Evolutionary conservation across 202 grass and related monocot species (phyloP).

Genomic region (Brachypodium distachyon): DNA sequence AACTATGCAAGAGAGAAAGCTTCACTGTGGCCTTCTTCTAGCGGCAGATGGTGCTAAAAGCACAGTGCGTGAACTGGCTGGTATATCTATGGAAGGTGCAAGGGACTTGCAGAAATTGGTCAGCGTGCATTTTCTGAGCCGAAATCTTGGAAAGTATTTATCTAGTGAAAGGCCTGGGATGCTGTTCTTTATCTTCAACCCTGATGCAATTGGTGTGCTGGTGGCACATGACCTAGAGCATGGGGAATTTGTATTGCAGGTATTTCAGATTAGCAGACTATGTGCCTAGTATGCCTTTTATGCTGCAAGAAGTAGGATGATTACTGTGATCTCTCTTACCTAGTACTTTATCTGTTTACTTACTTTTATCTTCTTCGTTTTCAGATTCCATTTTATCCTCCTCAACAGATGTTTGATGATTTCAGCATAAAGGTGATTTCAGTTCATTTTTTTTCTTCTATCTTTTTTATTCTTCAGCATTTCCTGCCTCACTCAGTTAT

Average conservation of each 20-base stretch:
- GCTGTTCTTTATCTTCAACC: conserved; percentile 94
- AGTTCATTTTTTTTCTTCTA: conserved; percentile 11
- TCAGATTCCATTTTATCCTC: conserved; percentile 91
- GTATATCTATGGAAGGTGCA: conserved; percentile 81
- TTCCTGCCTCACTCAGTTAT: not conserved
- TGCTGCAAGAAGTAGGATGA: not conserved
- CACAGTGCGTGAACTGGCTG: conserved; percentile 57
- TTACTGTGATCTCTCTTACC: conserved; percentile 3
- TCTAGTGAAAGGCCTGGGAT: conserved; percentile 71
- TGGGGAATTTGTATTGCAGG: conserved; percentile 95
- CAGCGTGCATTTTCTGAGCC: conserved; percentile 85
- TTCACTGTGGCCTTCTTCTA: conserved; percentile 67
- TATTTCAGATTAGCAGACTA: conserved; percentile 19
- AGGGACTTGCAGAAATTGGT: conserved; percentile 73
- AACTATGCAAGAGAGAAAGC: conserved; percentile 45
- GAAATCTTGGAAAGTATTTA: conserved; percentile 74
- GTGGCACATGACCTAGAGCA: conserved; percentile 90
- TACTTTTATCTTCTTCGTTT: conserved; percentile 22
- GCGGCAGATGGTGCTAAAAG: conserved; percentile 77
- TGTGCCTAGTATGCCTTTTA: not conserved
- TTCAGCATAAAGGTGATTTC: conserved; percentile 65
- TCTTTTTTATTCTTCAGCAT: conserved; percentile 11
- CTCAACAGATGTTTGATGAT: conserved; percentile 87
- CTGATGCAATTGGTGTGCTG: conserved; percentile 69
- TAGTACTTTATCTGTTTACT: conserved; percentile 1